Percentiles rank a stretch among this genome's conserved stretches.
These are phyloP conservation scores for Tuber microsphaerosporum DNA, from an alignment of 495 filamentous ascomycete genomes.

Conservation along the genomic window DNA sequence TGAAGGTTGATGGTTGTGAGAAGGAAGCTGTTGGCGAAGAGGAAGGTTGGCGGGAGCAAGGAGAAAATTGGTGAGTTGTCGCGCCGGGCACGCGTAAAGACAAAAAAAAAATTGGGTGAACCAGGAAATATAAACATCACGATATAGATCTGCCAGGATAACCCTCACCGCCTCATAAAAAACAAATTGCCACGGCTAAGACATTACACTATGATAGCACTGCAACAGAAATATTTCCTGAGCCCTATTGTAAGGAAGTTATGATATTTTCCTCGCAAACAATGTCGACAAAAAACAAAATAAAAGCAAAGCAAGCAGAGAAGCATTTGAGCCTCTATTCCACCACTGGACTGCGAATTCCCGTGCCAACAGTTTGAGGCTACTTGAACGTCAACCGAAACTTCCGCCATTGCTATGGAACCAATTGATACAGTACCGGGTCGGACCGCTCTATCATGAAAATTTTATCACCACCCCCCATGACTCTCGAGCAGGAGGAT, in stretches of 20 bases:
- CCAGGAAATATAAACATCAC: background rate
- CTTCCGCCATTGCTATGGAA: background rate
- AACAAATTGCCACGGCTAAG: background rate
- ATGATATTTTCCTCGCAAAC: background rate
- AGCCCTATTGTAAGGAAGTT: background rate
- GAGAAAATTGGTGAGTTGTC: background rate
- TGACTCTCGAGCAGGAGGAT: background rate
- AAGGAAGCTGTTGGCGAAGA: background rate
- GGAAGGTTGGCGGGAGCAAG: background rate
- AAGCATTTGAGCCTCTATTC: background rate
- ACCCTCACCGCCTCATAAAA: background rate
- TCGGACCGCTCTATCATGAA: background rate
- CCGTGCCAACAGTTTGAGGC: background rate
- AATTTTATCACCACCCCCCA: background rate
- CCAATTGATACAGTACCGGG: background rate
- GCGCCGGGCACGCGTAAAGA: slow-evolving; percentile 1
- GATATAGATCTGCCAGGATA: background rate
- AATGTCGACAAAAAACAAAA: background rate
- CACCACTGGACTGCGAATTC: background rate
- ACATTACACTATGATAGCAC: background rate
- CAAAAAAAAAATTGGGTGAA: background rate
- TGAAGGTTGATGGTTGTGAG: background rate
- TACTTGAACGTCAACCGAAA: background rate
- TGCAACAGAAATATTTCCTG: background rate
- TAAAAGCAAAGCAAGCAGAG: background rate